Evolutionary conservation across 345 rosid species (phyloP).

Genomic region (Mercurialis annua): DNA sequence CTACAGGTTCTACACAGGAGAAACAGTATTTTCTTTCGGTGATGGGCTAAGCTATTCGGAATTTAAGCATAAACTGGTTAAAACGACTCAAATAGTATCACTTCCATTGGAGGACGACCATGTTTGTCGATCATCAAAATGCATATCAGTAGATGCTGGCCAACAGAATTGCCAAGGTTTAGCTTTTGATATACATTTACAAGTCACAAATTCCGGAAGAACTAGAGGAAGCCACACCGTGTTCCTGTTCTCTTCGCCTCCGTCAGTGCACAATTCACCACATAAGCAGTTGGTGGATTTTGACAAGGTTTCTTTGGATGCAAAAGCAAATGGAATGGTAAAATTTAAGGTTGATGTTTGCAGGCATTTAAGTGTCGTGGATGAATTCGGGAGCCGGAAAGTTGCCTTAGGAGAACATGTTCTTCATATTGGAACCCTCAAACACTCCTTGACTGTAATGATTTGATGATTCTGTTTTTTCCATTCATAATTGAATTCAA

Average conservation of each 20-base stretch:
- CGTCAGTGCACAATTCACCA: slow-evolving; percentile 61
- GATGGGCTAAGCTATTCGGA: slow-evolving; percentile 76
- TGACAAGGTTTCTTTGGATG: slow-evolving; percentile 52
- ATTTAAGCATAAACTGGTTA: slow-evolving; percentile 41
- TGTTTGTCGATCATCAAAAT: slow-evolving; percentile 49
- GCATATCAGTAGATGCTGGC: slow-evolving; percentile 50
- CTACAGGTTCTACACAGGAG: slow-evolving; percentile 86
- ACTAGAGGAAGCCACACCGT: slow-evolving; percentile 66
- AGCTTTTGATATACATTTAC: slow-evolving; percentile 49
- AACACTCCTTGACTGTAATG: slow-evolving; percentile 52
- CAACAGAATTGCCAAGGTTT: slow-evolving; percentile 42
- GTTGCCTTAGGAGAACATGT: slow-evolving; percentile 61
- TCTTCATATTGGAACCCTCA: slow-evolving; percentile 69
- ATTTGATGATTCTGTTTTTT: slow-evolving; percentile 33
- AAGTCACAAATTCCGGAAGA: slow-evolving; percentile 46
- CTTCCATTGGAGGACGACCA: slow-evolving; percentile 47
- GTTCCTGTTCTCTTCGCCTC: slow-evolving; percentile 67
- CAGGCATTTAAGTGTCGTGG: slow-evolving; percentile 73
- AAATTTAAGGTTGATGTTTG: slow-evolving; percentile 64
- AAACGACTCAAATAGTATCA: slow-evolving; percentile 54
- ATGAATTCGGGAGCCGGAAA: slow-evolving; percentile 57
- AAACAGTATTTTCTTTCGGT: slow-evolving; percentile 75
- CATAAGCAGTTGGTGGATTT: slow-evolving; percentile 65
- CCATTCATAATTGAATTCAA: slow-evolving; percentile 1
- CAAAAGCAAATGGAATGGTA: slow-evolving; percentile 34